These are phyloP conservation scores for Phalaenopsis hybrid DNA, from an alignment of 116 monocot species.

Conservation along the genomic window DNA sequence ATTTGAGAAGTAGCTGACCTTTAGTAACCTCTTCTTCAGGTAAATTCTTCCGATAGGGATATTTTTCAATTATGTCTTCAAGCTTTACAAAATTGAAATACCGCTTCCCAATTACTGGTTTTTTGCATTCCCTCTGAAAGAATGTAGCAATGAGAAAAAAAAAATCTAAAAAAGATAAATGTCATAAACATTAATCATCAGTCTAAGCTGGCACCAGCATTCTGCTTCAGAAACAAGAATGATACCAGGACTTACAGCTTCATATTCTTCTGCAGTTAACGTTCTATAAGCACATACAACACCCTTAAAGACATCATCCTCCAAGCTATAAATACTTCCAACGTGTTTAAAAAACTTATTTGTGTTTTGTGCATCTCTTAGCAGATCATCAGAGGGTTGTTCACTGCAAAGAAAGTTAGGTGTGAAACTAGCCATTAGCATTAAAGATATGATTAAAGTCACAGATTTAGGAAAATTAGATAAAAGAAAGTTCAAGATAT, in stretches of 20 bases:
- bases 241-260: constrained; percentile 58
- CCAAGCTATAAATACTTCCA: constrained; percentile 54
- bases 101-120: constrained; percentile 67
- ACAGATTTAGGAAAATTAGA: neutral
- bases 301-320: constrained; percentile 23
- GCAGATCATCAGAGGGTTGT: constrained; percentile 83
- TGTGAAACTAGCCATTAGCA: constrained; percentile 4
- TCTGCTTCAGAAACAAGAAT: constrained; percentile 8
- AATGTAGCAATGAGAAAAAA: constrained; percentile 10
- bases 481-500: neutral
- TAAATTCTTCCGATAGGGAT: constrained; percentile 81
- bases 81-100: constrained; percentile 74
- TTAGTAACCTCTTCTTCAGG: constrained; percentile 60
- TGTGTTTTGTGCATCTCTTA: constrained; percentile 73
- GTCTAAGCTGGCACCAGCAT: neutral
- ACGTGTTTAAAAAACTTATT: constrained; percentile 76
- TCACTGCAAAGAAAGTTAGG: constrained; percentile 37
- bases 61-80: constrained; percentile 67
- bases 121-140: constrained; percentile 65
- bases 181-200: constrained; percentile 1
- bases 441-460: neutral
- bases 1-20: constrained; percentile 38
- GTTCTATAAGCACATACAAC: constrained; percentile 41
- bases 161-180: neutral
- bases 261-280: constrained; percentile 78